Evolutionary conservation across 306 rosid species (phyloP).

Genomic region (Macrotyloma uniflorum): DNA sequence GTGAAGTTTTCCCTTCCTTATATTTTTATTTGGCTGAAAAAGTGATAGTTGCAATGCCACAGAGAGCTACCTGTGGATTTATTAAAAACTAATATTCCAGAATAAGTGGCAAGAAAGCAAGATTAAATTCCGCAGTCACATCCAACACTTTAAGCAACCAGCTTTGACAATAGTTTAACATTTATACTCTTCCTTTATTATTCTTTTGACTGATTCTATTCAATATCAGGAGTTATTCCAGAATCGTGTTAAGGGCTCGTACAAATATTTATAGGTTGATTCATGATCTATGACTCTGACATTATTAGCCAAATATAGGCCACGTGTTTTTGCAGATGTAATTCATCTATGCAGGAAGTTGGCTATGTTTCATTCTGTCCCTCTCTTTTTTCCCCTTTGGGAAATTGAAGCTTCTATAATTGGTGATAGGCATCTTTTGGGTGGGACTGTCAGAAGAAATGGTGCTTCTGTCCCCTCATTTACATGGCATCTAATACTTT

Average conservation of each 20-base stretch:
- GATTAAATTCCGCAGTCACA: constrained; percentile 72
- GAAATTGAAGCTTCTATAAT: constrained; percentile 19
- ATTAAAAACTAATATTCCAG: constrained; percentile 51
- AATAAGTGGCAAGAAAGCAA: constrained; percentile 74
- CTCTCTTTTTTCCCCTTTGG: constrained; percentile 14
- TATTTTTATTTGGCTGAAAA: constrained; percentile 26
- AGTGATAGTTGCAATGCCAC: constrained; percentile 26
- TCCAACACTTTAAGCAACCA: constrained; percentile 69
- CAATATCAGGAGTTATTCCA: constrained; percentile 30
- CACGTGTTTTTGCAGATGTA: constrained; percentile 54
- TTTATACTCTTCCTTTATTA: constrained; percentile 47
- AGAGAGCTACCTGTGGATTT: constrained; percentile 32
- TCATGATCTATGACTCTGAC: constrained; percentile 25
- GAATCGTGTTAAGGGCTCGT: constrained; percentile 41
- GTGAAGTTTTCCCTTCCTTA: constrained; percentile 39
- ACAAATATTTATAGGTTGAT: constrained; percentile 37
- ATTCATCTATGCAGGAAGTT: not conserved
- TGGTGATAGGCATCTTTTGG: constrained; percentile 45
- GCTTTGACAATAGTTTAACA: constrained; percentile 47
- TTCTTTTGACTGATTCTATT: constrained; percentile 56
- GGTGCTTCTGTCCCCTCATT: constrained; percentile 33
- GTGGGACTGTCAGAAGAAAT: constrained; percentile 42
- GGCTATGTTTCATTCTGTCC: constrained; percentile 11
- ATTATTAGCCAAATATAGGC: constrained; percentile 36
- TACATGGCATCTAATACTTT: constrained; percentile 60